Evolutionary conservation across 2,329 filamentous ascomycete species (phyloP), one percentile per base, ranked within the genome.

Genomic region (Metarhizium anisopliae): DNA sequence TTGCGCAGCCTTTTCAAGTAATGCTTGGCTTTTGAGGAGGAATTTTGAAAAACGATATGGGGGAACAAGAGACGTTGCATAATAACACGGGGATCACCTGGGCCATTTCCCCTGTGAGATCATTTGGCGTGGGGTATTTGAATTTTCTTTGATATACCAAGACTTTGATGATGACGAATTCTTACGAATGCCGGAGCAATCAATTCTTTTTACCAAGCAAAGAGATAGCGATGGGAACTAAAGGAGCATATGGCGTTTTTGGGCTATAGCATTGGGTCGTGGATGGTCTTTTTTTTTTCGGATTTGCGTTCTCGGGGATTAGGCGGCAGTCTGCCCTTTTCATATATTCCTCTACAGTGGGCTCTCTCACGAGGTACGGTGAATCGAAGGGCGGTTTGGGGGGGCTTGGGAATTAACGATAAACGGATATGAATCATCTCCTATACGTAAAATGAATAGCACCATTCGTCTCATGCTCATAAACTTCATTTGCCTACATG

Each of bases 1-100:
- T 66, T 84, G 56, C 76, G 79, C 52, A 81, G 78, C 61, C 75
- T 84, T 38, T 84, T 84, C 69, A 79, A 76, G 67, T 81, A 66
- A 36, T 2, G 20, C 25, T 40, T 45, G 29, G 6, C 36, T 43
- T 11, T 29, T 20, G 7, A 51, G 16, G 47, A 57, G 40, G 38
- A 36, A 35, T 35, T 35, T 35, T 8, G 32, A 35, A 35, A 11
- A 35, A 35, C 6, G 10, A 35, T 8, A 8, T 35, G 32, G 32
- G 6, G 32, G 25, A 25, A 40, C 11, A 40, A 3, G 38, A 16
- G 35, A 40, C 14, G 38, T 16, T 40, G 14, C 38, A 35, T 8
- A 35, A 35, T 35, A 35, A 35, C 10, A 7, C 10, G 7, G 32
- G 32, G 10, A 35, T 8, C 7, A 35, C 32, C 10, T 35, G 32